Base-by-base conservation (phyloP, 2,329 filamentous ascomycete species). In the Plenodomus biglobosus region DNA sequence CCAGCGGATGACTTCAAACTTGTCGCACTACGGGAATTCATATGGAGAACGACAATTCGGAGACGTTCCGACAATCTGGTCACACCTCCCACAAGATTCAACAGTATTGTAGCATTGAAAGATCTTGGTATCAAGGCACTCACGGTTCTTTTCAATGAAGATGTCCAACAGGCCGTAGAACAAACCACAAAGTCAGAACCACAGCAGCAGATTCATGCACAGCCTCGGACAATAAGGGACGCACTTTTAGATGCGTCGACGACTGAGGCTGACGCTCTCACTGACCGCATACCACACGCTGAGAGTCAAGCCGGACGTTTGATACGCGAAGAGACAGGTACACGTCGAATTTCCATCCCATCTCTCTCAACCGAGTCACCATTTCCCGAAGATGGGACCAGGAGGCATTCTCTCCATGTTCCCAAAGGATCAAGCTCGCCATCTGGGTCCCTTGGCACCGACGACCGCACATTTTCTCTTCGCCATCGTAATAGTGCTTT, bases 121-220 rank as follows among this genome's bases (percentile, higher is more conserved):
- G 85, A 85, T 35, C 76, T 95, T 42, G 85, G 85, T 11, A 84
- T 96, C 24, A 88, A 85, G 1, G 87, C 89, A 2, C 90, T 96
- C 65, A 97, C 90, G 0, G 86, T 99, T 1, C 87, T 97, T 65
- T 97, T 97, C 63, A 91, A 96, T 58, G 90, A 92, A 46, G 82
- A 79, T 35, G 76, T 66, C 8, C 62, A 59, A 17, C 58, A 83
- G 8, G 73, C 84, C 8, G 74, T 77, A 36, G 72, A 75, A n/a
- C 51, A 68, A 36, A 61, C 58, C 20, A 53, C 63, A 17, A 57
- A 51, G 20, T 65, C 56, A 52, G 66, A 51, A 50, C 63, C 20
- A 61, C 74, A 52, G 58, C 65, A 70, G 49, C 59, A 69, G 44
- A 58, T 65, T 22, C 61, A 68, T 45, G 55, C 48, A 24, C 71